Evolutionary conservation across 345 rosid species (phyloP), one percentile per base, ranked within the genome.

Genomic region (Murraya koenigii): DNA sequence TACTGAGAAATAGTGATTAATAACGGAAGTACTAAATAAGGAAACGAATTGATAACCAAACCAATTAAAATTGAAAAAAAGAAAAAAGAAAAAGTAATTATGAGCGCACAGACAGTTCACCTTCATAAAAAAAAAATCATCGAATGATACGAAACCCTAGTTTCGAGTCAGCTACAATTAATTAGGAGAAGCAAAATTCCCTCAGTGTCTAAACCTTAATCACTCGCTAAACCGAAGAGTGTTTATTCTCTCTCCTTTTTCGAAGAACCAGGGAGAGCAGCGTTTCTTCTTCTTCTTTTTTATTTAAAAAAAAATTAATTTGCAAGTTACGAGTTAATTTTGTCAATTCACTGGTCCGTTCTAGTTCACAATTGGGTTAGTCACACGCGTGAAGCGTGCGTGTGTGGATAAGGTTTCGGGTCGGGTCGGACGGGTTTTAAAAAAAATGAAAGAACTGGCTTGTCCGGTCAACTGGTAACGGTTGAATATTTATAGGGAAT

Each of bases 301-400:
- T 56, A 39, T 68, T 75, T 52, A 5, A 28, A 39, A 41, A 39
- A 39, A 44, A 13, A 41, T 41, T 44, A 44, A 15, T 66, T 76
- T 49, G 15, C 5, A 58, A 22, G 6, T 65, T 76, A 41, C 15
- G 41, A 62, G 59, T 44, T 62, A 39, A 30, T 58, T 64, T 30
- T 72, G 77, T 78, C 82, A 58, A 81, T 58, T 81, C 70, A 60
- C 80, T 71, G 84, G 84, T 78, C 73, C 74, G 78, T 77, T 81
- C 66, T 66, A 41, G 72, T 81, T 83, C 70, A 5, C 56, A 11
- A 64, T 75, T 78, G 60, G 76, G 73, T 17, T 13, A 35, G 22
- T 7, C 22, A 76, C 87, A 85, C 85, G 84, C 81, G 86, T 80
- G 71, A 62, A 26, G 81, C 80, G 69, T 83, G 87, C 25, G 77